phyloP scores from a whole-genome alignment of 2,329 filamentous ascomycete species.

The Falciphora oryzae region DNA sequence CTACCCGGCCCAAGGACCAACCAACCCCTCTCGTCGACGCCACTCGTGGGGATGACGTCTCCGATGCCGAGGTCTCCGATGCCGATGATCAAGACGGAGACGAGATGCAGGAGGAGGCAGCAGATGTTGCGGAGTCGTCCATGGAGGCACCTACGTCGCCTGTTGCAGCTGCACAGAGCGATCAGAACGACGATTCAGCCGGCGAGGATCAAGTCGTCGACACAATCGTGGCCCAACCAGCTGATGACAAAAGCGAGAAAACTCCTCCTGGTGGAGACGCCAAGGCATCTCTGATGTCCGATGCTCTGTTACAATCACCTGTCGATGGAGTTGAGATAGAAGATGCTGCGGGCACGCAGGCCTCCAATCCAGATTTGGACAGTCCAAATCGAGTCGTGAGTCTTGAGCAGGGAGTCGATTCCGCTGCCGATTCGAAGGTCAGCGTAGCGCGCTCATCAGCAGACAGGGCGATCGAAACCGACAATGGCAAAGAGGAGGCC shows the following conservation, averaged over 20 bases:
- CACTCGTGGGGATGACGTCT: background rate
- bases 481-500: background rate
- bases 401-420: background rate
- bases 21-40: background rate
- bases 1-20: no score
- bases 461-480: background rate
- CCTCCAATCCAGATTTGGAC: no score
- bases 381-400: no score
- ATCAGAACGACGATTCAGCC: no score
- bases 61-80: background rate
- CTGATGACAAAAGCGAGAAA: no score
- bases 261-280: no score
- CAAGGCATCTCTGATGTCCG: no score
- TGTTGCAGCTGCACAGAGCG: background rate
- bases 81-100: background rate
- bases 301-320: no score
- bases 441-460: background rate
- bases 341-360: no score
- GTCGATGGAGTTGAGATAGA: no score
- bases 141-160: background rate
- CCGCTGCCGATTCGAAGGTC: background rate
- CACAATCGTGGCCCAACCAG: no score
- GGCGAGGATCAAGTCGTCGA: no score
- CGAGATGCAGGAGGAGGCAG: background rate
- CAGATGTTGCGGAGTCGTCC: background rate